Evolutionary conservation across 176 grass and related monocot species (phyloP).

Genomic region (Urochloa ruziziensis): DNA sequence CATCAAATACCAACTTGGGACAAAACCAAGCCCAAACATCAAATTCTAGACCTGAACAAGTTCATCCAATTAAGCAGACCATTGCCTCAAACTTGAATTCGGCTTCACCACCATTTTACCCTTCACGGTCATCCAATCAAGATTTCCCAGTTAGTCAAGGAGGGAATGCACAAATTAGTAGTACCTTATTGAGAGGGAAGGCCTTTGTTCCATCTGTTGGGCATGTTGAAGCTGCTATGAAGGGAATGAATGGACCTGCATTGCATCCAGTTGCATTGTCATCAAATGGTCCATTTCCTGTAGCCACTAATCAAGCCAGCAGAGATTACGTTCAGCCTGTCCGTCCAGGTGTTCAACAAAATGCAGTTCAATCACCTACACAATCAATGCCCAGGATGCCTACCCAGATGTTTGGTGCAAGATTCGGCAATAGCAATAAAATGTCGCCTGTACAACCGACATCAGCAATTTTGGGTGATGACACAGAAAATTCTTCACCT

Average conservation of each 20-base stretch:
- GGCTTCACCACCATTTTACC: slow-evolving; percentile 86
- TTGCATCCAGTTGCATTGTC: slow-evolving; percentile 26
- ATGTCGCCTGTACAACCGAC: slow-evolving; percentile 38
- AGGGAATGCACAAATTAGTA: slow-evolving; percentile 37
- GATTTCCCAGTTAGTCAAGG: slow-evolving; percentile 37
- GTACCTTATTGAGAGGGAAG: slow-evolving; percentile 45
- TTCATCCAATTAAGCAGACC: slow-evolving; percentile 47
- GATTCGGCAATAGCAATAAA: slow-evolving; percentile 36
- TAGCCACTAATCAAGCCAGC: slow-evolving; percentile 32
- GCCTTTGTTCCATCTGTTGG: slow-evolving; percentile 38
- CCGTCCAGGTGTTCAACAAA: slow-evolving; percentile 18
- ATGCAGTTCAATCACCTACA: slow-evolving; percentile 32
- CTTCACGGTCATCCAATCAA: slow-evolving; percentile 45
- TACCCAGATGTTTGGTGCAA: slow-evolving; percentile 31
- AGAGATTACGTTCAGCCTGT: slow-evolving; percentile 39
- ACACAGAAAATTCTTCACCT: slow-evolving; percentile 35
- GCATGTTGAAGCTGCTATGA: slow-evolving; percentile 26
- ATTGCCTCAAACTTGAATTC: slow-evolving; percentile 84
- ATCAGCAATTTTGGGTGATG: slow-evolving; percentile 44
- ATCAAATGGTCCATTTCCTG: slow-evolving; percentile 18
- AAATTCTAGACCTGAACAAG: slow-evolving; percentile 33
- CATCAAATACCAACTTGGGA: slow-evolving; percentile 31
- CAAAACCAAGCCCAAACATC: slow-evolving; percentile 35
- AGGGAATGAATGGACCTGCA: slow-evolving; percentile 18
- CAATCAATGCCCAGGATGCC: slow-evolving; percentile 37